Conservation (phyloP, 23 red algal genomes). For the Gracilaria caudata region DNA sequence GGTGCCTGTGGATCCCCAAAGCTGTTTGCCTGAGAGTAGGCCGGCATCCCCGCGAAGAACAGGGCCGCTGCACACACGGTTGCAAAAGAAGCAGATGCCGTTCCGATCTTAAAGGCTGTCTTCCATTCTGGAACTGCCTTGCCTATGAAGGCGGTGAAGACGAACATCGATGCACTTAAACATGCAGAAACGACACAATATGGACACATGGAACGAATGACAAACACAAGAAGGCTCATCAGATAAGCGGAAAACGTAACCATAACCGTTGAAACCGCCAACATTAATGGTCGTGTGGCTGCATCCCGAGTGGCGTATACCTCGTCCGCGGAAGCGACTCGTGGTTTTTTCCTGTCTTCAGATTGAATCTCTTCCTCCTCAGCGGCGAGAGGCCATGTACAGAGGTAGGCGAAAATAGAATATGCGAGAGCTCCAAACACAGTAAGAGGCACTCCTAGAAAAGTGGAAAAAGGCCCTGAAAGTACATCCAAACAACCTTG, state of each 20-base stretch:
- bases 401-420: conserved; percentile 58
- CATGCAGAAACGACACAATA: conserved; percentile 89
- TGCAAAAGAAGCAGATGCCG: conserved; percentile 31
- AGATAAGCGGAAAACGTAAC: conserved; percentile 73
- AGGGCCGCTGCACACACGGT: conserved; percentile 32
- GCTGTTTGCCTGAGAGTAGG: conserved; percentile 24
- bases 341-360: neutral
- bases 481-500: conserved; percentile 93
- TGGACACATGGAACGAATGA: conserved; percentile 82
- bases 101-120: conserved; percentile 27
- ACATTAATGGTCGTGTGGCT: conserved; percentile 69
- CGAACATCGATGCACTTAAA: conserved; percentile 59
- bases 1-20: conserved; percentile 56
- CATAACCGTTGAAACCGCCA: conserved; percentile 68
- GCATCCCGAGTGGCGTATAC: conserved; percentile 59
- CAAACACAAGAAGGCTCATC: conserved; percentile 77
- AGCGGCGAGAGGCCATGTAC: conserved; percentile 68
- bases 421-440: conserved; percentile 81
- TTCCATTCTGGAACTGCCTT: conserved; percentile 40
- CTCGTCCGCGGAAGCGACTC: conserved; percentile 1
- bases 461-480: conserved; percentile 71
- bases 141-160: conserved; percentile 67
- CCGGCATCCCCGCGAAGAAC: conserved; percentile 41
- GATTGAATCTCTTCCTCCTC: conserved; percentile 38
- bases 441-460: conserved; percentile 90